These are phyloP conservation scores for Eucalyptus decipiens DNA, from an alignment of 345 rosid genomes.

Conservation along the genomic window DNA sequence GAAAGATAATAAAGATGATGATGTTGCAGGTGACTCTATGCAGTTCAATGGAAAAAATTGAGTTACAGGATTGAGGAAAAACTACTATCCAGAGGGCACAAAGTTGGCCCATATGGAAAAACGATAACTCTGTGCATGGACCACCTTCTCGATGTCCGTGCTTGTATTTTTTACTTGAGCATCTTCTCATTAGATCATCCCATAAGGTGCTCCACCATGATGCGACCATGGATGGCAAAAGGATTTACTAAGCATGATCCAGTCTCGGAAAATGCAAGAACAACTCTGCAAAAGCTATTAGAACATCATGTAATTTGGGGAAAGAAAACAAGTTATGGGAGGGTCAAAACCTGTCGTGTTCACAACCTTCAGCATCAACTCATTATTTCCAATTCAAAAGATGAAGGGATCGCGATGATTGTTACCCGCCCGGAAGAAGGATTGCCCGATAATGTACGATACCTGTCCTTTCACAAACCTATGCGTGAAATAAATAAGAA, in stretches of 20 bases:
- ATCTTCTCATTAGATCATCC: not conserved
- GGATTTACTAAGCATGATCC: not conserved
- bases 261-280: too few species aligned
- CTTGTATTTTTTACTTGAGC: not conserved
- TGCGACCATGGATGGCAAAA: not conserved
- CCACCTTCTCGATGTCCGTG: too few species aligned
- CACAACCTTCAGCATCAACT: not conserved
- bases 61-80: not conserved
- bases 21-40: not conserved
- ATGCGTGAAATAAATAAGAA: fast-evolving
- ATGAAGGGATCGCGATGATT: fast-evolving
- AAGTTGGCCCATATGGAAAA: not conserved
- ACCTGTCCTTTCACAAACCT: not conserved
- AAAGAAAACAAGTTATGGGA: not conserved
- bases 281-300: not conserved
- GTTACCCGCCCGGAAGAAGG: fast-evolving
- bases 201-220: not conserved
- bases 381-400: not conserved
- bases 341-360: not conserved
- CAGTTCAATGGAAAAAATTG: not conserved
- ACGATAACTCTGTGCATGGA: not conserved
- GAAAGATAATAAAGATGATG: not conserved
- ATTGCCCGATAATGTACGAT: not conserved
- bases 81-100: not conserved
- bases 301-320: not conserved